Evolutionary conservation across 2,329 filamentous ascomycete genomes (phyloP), one percentile per base, ranked within the genome.

Genomic region (Talaromyces sp.): DNA sequence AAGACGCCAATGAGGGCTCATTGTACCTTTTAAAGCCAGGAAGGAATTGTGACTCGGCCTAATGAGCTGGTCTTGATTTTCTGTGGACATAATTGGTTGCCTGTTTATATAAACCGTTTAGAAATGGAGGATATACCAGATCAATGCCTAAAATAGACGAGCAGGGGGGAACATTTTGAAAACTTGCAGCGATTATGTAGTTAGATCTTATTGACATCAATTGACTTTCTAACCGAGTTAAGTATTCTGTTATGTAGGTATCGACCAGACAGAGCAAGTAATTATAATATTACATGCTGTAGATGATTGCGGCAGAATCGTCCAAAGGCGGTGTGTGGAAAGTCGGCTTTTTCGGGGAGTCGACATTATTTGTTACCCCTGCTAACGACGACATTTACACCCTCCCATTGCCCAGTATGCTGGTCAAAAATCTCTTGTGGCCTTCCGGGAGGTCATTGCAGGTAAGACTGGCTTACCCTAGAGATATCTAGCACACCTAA

Each of bases 341-440:
- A 52, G 49, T 7, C 43, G 43, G 19, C 49, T 26, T 52, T 52
- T 29, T 52, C 27, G 49, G 49, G 49, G 24, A 26, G 7, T n/a
- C 13, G 17, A 52, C 13, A n/a, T 27, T n/a, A 26, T 52, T 26
- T 29, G 49, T 26, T 27, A n/a, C 27, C 24, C 27, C 27, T 52
- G 19, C 24, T 11, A 52, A n/a, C 8, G 24, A 29, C 27, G 24
- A 52, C 8, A 9, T 29, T n/a, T 27, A 26, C 17, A 29, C 17
- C 13, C 49, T 29, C 14, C 27, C 49, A 26, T 27, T 26, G 49
- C 49, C 49, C 41, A 58, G 38, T 27, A 61, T 61, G 59, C 32
- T 61, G 31, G 50, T 38, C 51, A 61, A 26, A 41, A 38, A 56
- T 6, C 9, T 61, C 8, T 43, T 61, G 11, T 51, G 59, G 24